A percentile compares a stretch with the other conserved stretches of the same genome.
These are phyloP conservation scores for Chaetomium strumarium DNA, from an alignment of 2,329 filamentous ascomycete genomes.

Conservation along the genomic window DNA sequence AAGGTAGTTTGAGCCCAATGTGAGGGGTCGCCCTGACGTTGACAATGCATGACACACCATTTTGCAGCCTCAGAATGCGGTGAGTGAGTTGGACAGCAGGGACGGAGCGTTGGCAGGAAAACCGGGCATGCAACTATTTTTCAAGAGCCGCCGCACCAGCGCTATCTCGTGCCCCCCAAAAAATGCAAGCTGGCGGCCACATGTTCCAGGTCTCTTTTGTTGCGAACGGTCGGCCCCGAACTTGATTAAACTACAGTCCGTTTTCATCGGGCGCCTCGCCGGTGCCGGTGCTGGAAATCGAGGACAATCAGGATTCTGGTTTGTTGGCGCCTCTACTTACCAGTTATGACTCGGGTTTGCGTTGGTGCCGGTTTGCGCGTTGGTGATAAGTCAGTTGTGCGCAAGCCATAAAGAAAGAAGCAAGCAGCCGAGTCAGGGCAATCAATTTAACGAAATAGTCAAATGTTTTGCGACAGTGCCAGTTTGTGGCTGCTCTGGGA, in stretches of 20 bases:
- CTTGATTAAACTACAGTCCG: neutral
- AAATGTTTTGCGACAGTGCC: neutral
- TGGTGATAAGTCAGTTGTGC: slow-evolving; percentile 14
- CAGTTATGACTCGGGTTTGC: slow-evolving; percentile 1
- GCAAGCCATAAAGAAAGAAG: slow-evolving; percentile 4
- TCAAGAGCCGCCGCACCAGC: slow-evolving; percentile 3
- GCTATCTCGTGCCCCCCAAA: neutral
- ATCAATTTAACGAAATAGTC: neutral
- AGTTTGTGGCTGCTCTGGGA: neutral
- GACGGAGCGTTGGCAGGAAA: slow-evolving; percentile 1
- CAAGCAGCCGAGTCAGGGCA: slow-evolving; percentile 7
- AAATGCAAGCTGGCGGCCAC: slow-evolving; percentile 7
- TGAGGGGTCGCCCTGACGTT: slow-evolving; percentile 13
- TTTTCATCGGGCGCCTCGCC: neutral
- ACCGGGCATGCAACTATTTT: neutral
- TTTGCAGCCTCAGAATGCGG: neutral
- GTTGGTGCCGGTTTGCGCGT: slow-evolving; percentile 2
- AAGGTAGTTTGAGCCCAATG: slow-evolving; percentile 9
- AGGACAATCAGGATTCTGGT: slow-evolving; percentile 3
- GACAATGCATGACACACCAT: neutral
- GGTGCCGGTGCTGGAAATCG: neutral
- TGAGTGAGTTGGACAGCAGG: slow-evolving; percentile 7
- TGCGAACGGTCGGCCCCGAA: neutral
- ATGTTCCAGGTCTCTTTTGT: neutral
- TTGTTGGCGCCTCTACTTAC: neutral